These are phyloP conservation scores for Periconia digitata DNA, from an alignment of 2,329 filamentous ascomycete species.

Conservation along the genomic window DNA sequence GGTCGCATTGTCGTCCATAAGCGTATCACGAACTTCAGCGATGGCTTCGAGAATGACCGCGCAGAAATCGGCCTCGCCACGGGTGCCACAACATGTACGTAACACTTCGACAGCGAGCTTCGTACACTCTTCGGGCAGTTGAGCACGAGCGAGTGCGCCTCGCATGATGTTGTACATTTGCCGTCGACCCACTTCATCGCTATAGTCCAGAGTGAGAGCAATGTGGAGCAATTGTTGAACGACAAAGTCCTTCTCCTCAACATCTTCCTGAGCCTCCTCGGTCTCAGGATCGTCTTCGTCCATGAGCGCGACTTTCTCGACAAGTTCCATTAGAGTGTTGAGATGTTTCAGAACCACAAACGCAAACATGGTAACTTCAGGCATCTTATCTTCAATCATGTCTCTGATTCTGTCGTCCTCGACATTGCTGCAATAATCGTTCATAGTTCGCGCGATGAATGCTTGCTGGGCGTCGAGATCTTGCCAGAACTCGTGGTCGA, in stretches of 20 bases:
- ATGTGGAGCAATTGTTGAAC: constrained; percentile 95
- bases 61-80: constrained; percentile 81
- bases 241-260: constrained; percentile 89
- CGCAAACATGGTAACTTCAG: constrained; percentile 88
- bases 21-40: constrained; percentile 93
- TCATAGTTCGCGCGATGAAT: constrained; percentile 90
- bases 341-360: constrained; percentile 85
- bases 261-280: constrained; percentile 74
- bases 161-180: constrained; percentile 95
- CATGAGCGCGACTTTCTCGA: constrained; percentile 57
- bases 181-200: constrained; percentile 90
- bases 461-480: constrained; percentile 81
- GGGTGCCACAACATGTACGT: constrained; percentile 77
- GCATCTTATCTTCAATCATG: constrained; percentile 87
- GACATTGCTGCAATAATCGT: constrained; percentile 82
- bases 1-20: constrained; percentile 67
- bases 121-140: constrained; percentile 89
- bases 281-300: constrained; percentile 57
- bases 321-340: constrained; percentile 64
- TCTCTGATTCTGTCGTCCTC: constrained; percentile 73
- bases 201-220: constrained; percentile 88
- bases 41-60: constrained; percentile 88
- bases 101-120: constrained; percentile 83
- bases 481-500: constrained; percentile 78
- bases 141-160: constrained; percentile 80